Conservation (phyloP, 2,329 filamentous ascomycete genomes). For the Colletotrichum sp. region DNA sequence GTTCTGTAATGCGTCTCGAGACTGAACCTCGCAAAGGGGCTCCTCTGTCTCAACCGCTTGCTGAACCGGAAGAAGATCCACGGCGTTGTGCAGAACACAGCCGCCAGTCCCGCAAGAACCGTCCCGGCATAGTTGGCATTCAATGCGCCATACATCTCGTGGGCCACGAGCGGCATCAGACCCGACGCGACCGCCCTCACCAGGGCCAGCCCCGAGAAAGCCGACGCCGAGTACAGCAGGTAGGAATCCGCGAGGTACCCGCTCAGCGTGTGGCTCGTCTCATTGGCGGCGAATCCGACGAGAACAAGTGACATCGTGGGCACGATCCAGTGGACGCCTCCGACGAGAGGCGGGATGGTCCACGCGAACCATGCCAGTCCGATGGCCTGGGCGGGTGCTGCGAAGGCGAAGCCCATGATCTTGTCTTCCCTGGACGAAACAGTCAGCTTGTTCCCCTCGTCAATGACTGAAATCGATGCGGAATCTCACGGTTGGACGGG, state of each 20-base stretch:
- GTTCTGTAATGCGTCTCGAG: slow-evolving; percentile 22
- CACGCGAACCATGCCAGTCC: slow-evolving; percentile 51
- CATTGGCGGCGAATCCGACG: slow-evolving; percentile 52
- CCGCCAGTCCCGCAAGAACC: slow-evolving; percentile 24
- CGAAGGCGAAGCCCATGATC: slow-evolving; percentile 46
- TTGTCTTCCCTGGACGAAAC: slow-evolving; percentile 1
- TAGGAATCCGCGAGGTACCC: slow-evolving; percentile 30
- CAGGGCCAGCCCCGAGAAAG: slow-evolving; percentile 28
- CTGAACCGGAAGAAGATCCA: slow-evolving; percentile 27
- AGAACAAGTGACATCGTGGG: slow-evolving; percentile 43
- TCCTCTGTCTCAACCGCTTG: slow-evolving; percentile 24
- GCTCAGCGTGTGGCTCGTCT: slow-evolving; percentile 32
- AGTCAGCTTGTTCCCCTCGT: not conserved
- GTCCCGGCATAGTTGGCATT: slow-evolving; percentile 27
- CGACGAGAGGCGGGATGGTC: slow-evolving; percentile 46
- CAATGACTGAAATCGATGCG: not conserved
- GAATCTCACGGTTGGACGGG: slow-evolving; percentile 24
- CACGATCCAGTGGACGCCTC: slow-evolving; percentile 39
- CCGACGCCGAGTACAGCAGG: slow-evolving; percentile 27
- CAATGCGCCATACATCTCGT: slow-evolving; percentile 24
- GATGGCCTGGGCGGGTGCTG: slow-evolving; percentile 44
- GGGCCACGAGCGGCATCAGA: slow-evolving; percentile 28
- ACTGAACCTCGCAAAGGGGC: slow-evolving; percentile 28
- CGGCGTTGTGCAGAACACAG: slow-evolving; percentile 23
- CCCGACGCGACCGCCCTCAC: slow-evolving; percentile 27